Evolutionary conservation across 495 filamentous ascomycete genomes (phyloP).

Genomic region (Talaromyces adpressus): DNA sequence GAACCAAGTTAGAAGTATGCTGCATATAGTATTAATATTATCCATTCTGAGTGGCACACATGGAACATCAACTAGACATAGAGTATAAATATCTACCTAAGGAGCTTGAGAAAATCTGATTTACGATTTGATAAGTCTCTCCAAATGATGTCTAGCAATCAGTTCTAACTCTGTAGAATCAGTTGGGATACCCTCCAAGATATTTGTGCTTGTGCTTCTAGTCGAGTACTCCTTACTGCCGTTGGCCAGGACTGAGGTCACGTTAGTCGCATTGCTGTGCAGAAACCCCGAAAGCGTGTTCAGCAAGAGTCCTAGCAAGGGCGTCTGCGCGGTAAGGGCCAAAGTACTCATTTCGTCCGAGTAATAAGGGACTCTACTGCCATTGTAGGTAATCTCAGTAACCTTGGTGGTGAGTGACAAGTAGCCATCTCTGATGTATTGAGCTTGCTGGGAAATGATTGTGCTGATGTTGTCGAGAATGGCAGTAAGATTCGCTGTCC

Average conservation of each 20-base stretch:
- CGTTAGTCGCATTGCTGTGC: not conserved
- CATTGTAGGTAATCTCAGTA: slow-evolving; percentile 25
- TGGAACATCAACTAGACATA: too few relatives aligned
- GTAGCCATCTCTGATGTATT: slow-evolving; percentile 22
- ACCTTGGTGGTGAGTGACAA: slow-evolving; percentile 26
- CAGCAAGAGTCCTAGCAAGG: slow-evolving; percentile 21
- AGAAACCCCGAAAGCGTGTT: slow-evolving; percentile 27
- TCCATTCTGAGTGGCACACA: too few relatives aligned
- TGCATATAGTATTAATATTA: too few relatives aligned
- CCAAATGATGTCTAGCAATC: too few relatives aligned
- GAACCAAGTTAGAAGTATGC: too few relatives aligned
- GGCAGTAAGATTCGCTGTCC: slow-evolving; percentile 17
- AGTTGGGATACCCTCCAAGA: too few relatives aligned
- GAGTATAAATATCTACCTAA: too few relatives aligned
- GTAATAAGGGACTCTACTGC: slow-evolving; percentile 32
- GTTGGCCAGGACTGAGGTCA: not conserved
- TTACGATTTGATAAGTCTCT: too few relatives aligned
- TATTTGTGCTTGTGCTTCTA: too few relatives aligned
- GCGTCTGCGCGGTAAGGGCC: slow-evolving; percentile 23
- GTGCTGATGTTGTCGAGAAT: slow-evolving; percentile 23
- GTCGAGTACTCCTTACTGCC: not conserved
- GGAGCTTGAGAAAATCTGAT: too few relatives aligned
- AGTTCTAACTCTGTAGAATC: too few relatives aligned
- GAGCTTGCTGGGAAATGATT: slow-evolving; percentile 21
- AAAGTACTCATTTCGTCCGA: slow-evolving; percentile 29